Percentiles rank a stretch among this genome's conserved stretches.
These are phyloP conservation scores for Agaricus bisporus DNA, from an alignment of 768 basidiomycete genomes.

Conservation along the genomic window DNA sequence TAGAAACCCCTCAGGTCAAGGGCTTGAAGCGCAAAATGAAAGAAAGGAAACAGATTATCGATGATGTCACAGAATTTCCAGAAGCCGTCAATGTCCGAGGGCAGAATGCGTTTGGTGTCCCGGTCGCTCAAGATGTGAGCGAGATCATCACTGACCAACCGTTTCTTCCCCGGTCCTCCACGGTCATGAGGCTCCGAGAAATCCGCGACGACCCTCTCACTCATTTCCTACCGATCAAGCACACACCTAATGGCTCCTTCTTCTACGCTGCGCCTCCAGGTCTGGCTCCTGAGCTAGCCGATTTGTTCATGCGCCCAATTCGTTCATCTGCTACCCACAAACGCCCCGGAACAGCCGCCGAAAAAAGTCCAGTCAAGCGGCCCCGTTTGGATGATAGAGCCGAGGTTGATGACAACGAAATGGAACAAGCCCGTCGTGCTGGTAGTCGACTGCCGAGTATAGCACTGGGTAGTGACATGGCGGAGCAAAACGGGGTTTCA, in stretches of 20 bases:
- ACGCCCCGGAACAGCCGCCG: constrained; percentile 55
- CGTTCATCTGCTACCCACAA: constrained; percentile 44
- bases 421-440: constrained; percentile 70
- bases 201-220: constrained; percentile 80
- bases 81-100: constrained; percentile 60
- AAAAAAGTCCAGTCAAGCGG: constrained; percentile 53
- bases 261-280: constrained; percentile 86
- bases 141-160: constrained; percentile 75
- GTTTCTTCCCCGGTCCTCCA: constrained; percentile 78
- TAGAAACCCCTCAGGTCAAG: constrained; percentile 24
- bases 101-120: constrained; percentile 47
- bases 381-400: constrained; percentile 45
- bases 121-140: constrained; percentile 51
- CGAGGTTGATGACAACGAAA: constrained; percentile 51
- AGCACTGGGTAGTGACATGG: constrained; percentile 36
- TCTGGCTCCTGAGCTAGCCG: constrained; percentile 71
- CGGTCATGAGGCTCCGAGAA: constrained; percentile 81
- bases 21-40: constrained; percentile 35
- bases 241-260: constrained; percentile 64
- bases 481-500: constrained; percentile 8
- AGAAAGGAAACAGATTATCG: constrained; percentile 86
- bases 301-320: constrained; percentile 79
- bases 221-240: constrained; percentile 80
- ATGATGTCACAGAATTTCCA: constrained; percentile 80
- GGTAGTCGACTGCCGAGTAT: constrained; percentile 59